These are phyloP conservation scores for Podospora tetraspora DNA, from an alignment of 495 filamentous ascomycete genomes.

Conservation along the genomic window DNA sequence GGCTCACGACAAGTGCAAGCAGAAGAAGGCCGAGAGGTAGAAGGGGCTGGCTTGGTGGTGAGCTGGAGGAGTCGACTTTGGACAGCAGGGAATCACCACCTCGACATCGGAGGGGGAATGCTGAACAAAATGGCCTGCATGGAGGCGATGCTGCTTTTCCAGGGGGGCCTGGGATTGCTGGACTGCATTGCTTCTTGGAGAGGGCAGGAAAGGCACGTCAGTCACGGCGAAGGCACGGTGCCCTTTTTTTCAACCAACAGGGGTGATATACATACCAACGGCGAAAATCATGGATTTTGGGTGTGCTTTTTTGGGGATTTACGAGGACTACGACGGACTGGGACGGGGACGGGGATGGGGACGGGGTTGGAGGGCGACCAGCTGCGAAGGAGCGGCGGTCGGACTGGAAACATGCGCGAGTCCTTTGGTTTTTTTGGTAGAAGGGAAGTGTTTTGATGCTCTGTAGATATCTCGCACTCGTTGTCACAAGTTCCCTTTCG, in stretches of 20 bases:
- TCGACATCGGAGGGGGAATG: background rate
- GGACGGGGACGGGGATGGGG: background rate
- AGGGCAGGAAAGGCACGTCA: background rate
- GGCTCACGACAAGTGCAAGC: slow-evolving; percentile 85
- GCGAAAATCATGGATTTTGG: background rate
- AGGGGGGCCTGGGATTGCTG: background rate
- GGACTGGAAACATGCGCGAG: background rate
- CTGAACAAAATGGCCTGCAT: background rate
- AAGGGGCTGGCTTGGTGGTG: background rate
- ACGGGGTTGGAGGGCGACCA: background rate
- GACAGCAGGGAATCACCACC: background rate
- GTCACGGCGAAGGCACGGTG: background rate
- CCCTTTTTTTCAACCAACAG: background rate
- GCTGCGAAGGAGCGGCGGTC: background rate
- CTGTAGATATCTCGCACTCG: background rate
- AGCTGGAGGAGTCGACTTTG: background rate
- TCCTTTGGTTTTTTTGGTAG: background rate
- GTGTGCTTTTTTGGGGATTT: background rate
- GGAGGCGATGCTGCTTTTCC: background rate
- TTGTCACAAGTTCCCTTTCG: background rate
- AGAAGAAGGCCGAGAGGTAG: slow-evolving; percentile 37
- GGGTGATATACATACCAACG: background rate
- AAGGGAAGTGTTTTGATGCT: background rate
- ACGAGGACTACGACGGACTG: background rate
- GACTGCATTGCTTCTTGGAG: background rate